phyloP scores from a whole-genome alignment of 2,329 filamentous ascomycete species.

The Cytospora leucostoma region DNA sequence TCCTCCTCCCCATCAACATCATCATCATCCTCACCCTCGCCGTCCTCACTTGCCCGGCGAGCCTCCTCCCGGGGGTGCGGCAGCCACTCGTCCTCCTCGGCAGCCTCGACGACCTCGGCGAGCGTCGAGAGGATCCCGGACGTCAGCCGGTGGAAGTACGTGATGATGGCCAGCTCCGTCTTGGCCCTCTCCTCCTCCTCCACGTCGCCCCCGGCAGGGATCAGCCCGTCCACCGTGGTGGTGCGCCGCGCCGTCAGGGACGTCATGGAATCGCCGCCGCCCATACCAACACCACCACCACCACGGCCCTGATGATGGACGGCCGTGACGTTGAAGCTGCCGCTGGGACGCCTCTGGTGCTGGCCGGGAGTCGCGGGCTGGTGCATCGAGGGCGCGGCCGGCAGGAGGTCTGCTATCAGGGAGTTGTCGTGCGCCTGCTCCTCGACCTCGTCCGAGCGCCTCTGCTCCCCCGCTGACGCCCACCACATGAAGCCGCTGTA shows the following conservation, averaged over 20 bases:
- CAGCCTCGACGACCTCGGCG: constrained; percentile 58
- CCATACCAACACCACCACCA: constrained; percentile 36
- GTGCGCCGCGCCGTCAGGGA: constrained; percentile 45
- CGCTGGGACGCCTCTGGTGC: constrained; percentile 25
- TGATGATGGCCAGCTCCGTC: constrained; percentile 70
- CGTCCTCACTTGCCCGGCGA: constrained; percentile 37
- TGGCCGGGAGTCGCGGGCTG: constrained; percentile 6
- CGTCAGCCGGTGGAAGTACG: constrained; percentile 80
- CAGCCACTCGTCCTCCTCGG: constrained; percentile 42
- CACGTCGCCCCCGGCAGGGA: constrained; percentile 29
- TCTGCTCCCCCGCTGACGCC: constrained; percentile 78
- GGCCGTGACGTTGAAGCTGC: constrained; percentile 31
- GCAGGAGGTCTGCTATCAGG: constrained; percentile 55
- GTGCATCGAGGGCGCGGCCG: constrained; percentile 33
- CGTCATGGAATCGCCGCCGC: constrained; percentile 48
- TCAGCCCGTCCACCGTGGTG: constrained; percentile 20
- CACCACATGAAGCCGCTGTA: constrained; percentile 89
- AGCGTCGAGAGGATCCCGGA: constrained; percentile 64
- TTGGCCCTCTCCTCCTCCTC: constrained; percentile 50
- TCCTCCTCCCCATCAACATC: constrained; percentile 30
- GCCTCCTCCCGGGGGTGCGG: constrained; percentile 35
- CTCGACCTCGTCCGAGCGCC: constrained; percentile 61
- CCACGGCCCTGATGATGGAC: constrained; percentile 37
- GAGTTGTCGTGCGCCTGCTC: constrained; percentile 56
- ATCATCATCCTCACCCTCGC: constrained; percentile 24